Evolutionary conservation across 768 basidiomycete species (phyloP), one percentile per base, ranked within the genome.

Genomic region (Podaxis pistillaris): DNA sequence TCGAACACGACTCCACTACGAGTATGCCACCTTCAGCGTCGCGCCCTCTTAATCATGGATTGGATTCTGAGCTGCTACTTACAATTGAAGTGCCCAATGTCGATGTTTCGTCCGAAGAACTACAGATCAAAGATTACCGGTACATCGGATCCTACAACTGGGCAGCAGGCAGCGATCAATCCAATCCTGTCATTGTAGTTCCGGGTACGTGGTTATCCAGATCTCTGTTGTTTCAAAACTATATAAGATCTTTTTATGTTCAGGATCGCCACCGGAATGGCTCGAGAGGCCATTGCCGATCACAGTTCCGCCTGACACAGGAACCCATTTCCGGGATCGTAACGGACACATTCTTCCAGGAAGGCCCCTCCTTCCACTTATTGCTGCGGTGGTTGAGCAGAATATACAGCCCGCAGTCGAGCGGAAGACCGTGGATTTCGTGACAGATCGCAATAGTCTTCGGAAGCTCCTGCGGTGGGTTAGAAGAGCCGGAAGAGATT

Each of bases 381-480:
- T 91, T 56, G 77, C 76, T 24, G 85, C 90, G 1, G 83, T 86
- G 19, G 84, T 86, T 65, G 70, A 72, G 47, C 67, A 67, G 3
- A 76, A 82, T 12, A 68, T 70, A 11, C 62, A 66, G 44, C 54
- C 70, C 13, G 59, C 67, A 33, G 78, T 80, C 54, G 73, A 83
- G 57, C 81, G 81, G 80, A 44, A 74, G 7, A 66, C 70, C 6
- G 74, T 83, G 37, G 79, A 82, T 56, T 71, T 81, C 58, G 74
- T 91, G 63, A 85, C 87, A 0, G 89, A 90, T 67, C 79, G 90
- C 38, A 91, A 90, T 66, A 77, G 76, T 24, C 73, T 91, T 15
- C 80, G 89, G 30, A 89, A 88, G 70, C 73, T 91, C 44, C 68
- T 86, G 22, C 78, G 84, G 26, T 89, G 85, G 86, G 75, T 82